These are phyloP conservation scores for Cicer pinnatifidum DNA, from an alignment of 306 rosid species.

Conservation along the genomic window DNA sequence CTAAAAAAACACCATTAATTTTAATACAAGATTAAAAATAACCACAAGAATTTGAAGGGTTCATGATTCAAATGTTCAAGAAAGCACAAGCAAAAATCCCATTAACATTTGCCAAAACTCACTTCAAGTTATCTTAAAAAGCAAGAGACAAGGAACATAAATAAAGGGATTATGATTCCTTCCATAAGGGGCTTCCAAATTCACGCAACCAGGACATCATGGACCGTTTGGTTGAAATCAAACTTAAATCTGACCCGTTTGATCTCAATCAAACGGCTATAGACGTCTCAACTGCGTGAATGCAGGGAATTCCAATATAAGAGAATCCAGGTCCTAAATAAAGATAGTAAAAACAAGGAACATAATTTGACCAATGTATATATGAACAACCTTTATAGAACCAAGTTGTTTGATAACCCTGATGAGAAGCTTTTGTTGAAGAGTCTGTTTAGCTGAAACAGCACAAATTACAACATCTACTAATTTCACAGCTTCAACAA, in stretches of 20 bases:
- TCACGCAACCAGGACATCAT: no score
- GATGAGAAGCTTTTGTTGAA: conserved; percentile 69
- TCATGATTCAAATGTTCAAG: not conserved
- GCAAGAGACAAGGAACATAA: not conserved
- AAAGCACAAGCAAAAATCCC: not conserved
- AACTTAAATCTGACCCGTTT: no score
- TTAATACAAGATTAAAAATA: not conserved
- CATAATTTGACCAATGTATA: not conserved
- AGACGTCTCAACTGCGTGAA: no score
- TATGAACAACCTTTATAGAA: conserved; percentile 57
- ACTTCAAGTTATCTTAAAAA: not conserved
- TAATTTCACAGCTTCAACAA: conserved; percentile 62
- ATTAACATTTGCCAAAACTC: not conserved
- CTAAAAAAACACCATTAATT: not conserved
- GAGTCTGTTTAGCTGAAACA: conserved; percentile 58
- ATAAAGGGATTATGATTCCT: not conserved
- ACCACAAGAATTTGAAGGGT: conserved; percentile 2
- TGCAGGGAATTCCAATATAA: no score
- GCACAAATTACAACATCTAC: conserved; percentile 89
- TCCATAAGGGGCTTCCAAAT: no score
- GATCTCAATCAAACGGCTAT: no score
- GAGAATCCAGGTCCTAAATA: no score
- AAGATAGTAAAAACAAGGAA: not conserved
- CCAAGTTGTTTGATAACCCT: conserved; percentile 64
- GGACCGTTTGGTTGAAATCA: no score